These are phyloP conservation scores for Durio zibethinus DNA, from an alignment of 345 rosid genomes.

Conservation along the genomic window DNA sequence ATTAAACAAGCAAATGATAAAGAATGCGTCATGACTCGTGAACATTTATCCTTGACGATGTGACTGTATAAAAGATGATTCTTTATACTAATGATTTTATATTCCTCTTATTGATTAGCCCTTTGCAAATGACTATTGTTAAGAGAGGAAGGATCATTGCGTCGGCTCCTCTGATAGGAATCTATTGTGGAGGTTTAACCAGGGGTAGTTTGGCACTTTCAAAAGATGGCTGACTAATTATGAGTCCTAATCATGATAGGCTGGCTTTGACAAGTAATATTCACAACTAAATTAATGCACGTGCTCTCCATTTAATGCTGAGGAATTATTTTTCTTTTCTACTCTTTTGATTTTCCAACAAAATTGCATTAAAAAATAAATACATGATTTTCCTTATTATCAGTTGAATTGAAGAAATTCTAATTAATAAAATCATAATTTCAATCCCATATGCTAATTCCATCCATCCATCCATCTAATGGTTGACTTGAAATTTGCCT, in stretches of 20 bases:
- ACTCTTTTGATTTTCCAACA: background rate
- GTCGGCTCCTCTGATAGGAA: background rate
- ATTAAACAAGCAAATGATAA: too few relatives aligned
- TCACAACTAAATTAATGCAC: background rate
- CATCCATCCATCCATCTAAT: background rate
- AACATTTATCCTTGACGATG: too few relatives aligned
- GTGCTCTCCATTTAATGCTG: background rate
- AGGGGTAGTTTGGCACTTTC: background rate
- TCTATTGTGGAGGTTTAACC: background rate
- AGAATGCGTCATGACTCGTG: too few relatives aligned
- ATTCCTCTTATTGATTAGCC: background rate
- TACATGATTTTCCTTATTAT: background rate
- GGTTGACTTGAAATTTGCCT: background rate
- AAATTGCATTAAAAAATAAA: background rate
- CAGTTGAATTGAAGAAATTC: background rate
- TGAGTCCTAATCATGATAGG: constrained; percentile 5
- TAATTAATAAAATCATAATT: background rate
- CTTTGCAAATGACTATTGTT: background rate
- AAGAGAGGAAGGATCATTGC: too few relatives aligned
- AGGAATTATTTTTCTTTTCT: background rate
- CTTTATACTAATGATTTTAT: too few relatives aligned
- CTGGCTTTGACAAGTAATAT: background rate
- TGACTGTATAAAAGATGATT: too few relatives aligned
- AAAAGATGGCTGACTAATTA: background rate
- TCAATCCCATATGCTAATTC: background rate